These are phyloP conservation scores for Glebionis coronaria DNA, from an alignment of 129 eudicot genomes.

Conservation along the genomic window DNA sequence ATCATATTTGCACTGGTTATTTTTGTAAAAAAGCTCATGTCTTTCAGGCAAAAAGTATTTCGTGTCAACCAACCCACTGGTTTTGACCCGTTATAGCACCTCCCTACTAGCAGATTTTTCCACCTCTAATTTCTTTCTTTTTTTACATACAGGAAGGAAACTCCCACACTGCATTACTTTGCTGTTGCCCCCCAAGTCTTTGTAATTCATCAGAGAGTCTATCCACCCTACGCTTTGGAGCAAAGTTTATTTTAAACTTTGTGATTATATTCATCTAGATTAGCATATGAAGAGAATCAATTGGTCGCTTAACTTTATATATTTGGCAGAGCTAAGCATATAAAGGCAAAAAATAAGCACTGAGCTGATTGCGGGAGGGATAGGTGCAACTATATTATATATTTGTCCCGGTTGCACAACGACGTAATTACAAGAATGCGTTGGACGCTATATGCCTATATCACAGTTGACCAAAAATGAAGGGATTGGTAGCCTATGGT, in stretches of 20 bases:
- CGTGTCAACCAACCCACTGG: too few relatives aligned
- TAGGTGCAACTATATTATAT: constrained; percentile 97
- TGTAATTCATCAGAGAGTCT: constrained; percentile 69
- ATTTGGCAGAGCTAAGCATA: constrained; percentile 72
- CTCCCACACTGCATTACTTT: constrained; percentile 80
- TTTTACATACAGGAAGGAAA: constrained; percentile 58
- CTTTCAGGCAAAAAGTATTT: too few relatives aligned
- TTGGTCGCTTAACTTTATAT: constrained; percentile 2
- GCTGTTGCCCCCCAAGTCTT: constrained; percentile 92
- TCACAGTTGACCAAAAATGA: constrained; percentile 52
- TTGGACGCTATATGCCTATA: constrained; percentile 71
- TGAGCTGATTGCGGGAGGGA: constrained; percentile 71
- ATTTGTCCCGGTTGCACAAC: constrained; percentile 56
- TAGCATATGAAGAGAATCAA: background rate
- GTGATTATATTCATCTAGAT: background rate
- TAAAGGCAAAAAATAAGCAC: constrained; percentile 66
- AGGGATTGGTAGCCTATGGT: constrained; percentile 75
- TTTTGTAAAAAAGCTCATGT: too few relatives aligned
- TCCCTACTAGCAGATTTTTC: too few relatives aligned
- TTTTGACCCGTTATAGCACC: too few relatives aligned
- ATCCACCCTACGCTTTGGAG: constrained; percentile 89
- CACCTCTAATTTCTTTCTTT: constrained; percentile 1
- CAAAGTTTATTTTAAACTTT: constrained; percentile 46
- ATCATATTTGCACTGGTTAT: too few relatives aligned
- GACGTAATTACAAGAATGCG: constrained; percentile 73